Percentiles rank a stretch among this genome's conserved stretches.
phyloP scores from a whole-genome alignment of 768 basidiomycete genomes.

The Roridomyces roridus region DNA sequence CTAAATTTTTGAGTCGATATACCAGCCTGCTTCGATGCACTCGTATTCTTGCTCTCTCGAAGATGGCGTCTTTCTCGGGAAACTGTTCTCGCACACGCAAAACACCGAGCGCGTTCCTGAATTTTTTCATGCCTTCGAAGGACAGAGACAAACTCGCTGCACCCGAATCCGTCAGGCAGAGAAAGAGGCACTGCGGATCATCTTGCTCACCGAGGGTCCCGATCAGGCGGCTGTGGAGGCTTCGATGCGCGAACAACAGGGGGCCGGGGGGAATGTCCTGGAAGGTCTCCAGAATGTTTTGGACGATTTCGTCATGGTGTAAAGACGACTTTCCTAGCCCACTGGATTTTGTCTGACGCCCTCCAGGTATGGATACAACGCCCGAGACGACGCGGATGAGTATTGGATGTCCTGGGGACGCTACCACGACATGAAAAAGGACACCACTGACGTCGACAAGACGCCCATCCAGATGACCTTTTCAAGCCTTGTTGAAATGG shows the following conservation, averaged over 20 bases:
- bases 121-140: constrained; percentile 15
- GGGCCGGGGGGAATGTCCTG: constrained; percentile 10
- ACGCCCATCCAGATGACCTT: too few relatives aligned
- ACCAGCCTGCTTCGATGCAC: background rate
- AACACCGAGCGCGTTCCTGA: constrained; percentile 2
- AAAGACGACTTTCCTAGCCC: background rate
- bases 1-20: background rate
- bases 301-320: constrained; percentile 15
- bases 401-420: constrained; percentile 14
- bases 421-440: background rate
- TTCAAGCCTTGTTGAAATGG: too few relatives aligned
- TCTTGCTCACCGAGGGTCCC: constrained; percentile 10
- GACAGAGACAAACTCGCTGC: constrained; percentile 10
- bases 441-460: too few relatives aligned
- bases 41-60: constrained; percentile 12
- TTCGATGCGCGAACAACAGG: constrained; percentile 10
- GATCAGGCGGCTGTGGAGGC: constrained; percentile 5
- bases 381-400: constrained; percentile 7
- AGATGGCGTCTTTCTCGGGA: constrained; percentile 19
- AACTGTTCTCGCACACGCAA: constrained; percentile 18
- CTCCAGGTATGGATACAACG: background rate
- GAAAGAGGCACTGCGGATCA: background rate
- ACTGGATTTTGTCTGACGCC: background rate
- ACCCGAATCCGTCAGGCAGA: background rate
- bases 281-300: constrained; percentile 1